Evolutionary conservation across 805 yeast genomes (phyloP).

Genomic region (Sugiyamaella lignohabitans): DNA sequence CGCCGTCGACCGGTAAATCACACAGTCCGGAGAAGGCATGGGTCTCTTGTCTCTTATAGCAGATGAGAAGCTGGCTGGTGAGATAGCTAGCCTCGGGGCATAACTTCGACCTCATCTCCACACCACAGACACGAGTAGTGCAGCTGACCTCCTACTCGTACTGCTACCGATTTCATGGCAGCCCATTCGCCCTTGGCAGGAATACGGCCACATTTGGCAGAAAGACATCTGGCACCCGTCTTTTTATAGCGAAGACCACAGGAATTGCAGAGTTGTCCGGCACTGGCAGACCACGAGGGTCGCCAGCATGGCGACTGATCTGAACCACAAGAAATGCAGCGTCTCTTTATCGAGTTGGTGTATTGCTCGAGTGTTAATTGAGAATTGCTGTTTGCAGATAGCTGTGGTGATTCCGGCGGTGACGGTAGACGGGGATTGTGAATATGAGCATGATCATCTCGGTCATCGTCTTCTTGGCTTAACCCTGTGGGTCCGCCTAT

Average conservation of each 20-base stretch:
- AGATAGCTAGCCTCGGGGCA: constrained; percentile 5
- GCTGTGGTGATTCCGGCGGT: constrained; percentile 17
- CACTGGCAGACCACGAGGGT: constrained; percentile 86
- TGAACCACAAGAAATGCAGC: constrained; percentile 85
- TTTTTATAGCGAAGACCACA: constrained; percentile 94
- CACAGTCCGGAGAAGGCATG: too few relatives aligned
- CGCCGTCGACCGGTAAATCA: too few relatives aligned
- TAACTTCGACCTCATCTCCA: constrained; percentile 48
- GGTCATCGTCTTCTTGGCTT: background rate
- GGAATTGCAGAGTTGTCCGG: constrained; percentile 94
- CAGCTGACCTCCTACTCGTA: constrained; percentile 37
- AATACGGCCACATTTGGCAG: constrained; percentile 67
- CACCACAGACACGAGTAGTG: constrained; percentile 48
- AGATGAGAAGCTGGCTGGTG: too few relatives aligned
- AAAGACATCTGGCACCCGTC: constrained; percentile 85
- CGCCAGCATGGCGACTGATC: constrained; percentile 97
- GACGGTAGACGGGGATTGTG: constrained; percentile 14
- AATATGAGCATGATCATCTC: background rate
- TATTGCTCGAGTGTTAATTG: background rate
- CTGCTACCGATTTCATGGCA: constrained; percentile 58
- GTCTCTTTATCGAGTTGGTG: constrained; percentile 35
- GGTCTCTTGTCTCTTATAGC: too few relatives aligned
- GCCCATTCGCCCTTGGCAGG: constrained; percentile 97
- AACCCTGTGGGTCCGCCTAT: background rate
- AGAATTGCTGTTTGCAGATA: too few relatives aligned